phyloP scores from a whole-genome alignment of 768 basidiomycete species.

The Gyrodon lividus region DNA sequence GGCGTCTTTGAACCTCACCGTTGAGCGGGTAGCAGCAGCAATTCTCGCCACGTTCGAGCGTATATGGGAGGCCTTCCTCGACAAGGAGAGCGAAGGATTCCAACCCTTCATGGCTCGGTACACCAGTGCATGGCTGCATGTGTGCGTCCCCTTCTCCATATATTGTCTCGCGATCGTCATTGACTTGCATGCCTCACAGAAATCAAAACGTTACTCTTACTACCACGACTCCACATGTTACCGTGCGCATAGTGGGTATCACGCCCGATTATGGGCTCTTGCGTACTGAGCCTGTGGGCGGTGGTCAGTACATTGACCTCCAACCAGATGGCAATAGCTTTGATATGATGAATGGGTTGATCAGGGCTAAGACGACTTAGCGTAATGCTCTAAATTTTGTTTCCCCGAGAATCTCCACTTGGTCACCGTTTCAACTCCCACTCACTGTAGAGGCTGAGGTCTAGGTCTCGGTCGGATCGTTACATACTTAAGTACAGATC shows the following conservation, averaged over 20 bases:
- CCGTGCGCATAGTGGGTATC: constrained; percentile 80
- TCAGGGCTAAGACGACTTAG: constrained; percentile 34
- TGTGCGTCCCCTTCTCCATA: constrained; percentile 51
- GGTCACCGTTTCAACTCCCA: too few species aligned
- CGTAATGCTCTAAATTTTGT: background rate
- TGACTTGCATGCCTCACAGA: constrained; percentile 39
- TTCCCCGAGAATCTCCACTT: too few species aligned
- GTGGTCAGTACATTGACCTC: constrained; percentile 69
- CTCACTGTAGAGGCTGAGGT: too few species aligned
- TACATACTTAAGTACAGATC: too few species aligned
- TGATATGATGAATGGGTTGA: constrained; percentile 88
- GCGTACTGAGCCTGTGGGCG: constrained; percentile 59
- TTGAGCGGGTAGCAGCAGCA: constrained; percentile 74
- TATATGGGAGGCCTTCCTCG: constrained; percentile 75
- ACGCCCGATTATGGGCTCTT: constrained; percentile 86
- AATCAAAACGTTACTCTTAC: constrained; percentile 83
- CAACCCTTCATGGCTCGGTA: constrained; percentile 80
- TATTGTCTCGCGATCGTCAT: background rate
- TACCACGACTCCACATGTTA: constrained; percentile 64
- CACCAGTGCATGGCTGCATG: constrained; percentile 83
- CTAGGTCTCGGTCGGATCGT: too few species aligned
- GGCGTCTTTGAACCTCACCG: constrained; percentile 39
- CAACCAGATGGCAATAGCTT: constrained; percentile 98
- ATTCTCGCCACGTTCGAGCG: constrained; percentile 75
- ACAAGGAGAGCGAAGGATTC: constrained; percentile 57